Evolutionary conservation across 768 basidiomycete species (phyloP), one percentile per base, ranked within the genome.

Genomic region (Lentinula raphanica): DNA sequence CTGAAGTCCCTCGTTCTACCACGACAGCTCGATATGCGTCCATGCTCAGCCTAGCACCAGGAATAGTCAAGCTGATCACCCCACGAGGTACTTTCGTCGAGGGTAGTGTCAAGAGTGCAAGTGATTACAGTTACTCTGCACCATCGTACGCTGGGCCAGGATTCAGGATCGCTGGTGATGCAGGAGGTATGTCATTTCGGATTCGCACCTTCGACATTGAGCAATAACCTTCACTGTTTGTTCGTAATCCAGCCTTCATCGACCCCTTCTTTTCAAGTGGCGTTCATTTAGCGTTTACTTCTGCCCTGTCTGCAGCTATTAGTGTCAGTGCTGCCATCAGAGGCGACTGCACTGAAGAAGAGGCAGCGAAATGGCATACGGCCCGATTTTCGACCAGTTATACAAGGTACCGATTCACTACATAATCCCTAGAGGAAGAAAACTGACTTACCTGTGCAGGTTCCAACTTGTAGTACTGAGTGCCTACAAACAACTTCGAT

Each of bases 391-490:
- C 79, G 35, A 81, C 76, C 13, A 81, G 82, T 62, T 84, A 84
- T 65, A 84, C 84, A 8, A 79, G 83, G 82, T 81, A 64, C n/a
- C n/a, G 32, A 60, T 35, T 32, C 15, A 25, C 56, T 21, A 17
- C 13, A 35, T 21, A 23, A 31, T 42, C 38, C 44, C 25, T 57
- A 59, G 19, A n/a, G 39, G 21, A 39, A 23, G 5, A 31, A 32
- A 4, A 29, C 35, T 36, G 9, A 15, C 6, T 9, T 21, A 19
- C 32, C 25, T 46, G 7, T 48, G 2, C 54, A 86, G 84, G 62
- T 87, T 87, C 63, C 80, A 86, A 63, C 76, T 88, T 17, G 85
- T 87, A 19, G 85, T 86, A 23, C 71, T 87, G 21, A 86, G 85
- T 60, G 85, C 85, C 62, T 87, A 87, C 68, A 87, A 86, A 68